phyloP scores from a whole-genome alignment of 2,329 filamentous ascomycete genomes.

The Pseudogymnoascus sp. region DNA sequence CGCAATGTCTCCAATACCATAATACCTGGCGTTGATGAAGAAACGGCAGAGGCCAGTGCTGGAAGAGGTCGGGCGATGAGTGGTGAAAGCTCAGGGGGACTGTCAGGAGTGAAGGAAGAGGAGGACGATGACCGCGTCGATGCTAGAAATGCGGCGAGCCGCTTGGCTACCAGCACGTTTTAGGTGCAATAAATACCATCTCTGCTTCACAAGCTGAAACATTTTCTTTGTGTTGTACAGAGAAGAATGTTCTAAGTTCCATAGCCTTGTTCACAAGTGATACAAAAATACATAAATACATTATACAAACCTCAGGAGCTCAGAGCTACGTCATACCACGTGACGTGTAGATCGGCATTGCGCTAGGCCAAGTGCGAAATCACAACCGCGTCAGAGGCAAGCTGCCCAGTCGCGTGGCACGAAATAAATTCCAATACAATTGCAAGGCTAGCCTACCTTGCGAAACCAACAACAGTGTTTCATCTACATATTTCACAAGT shows the following conservation, averaged over 20 bases:
- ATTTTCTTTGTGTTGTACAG: background rate
- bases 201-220: background rate
- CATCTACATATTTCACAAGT: background rate
- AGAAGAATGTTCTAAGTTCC: background rate
- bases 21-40: slow-evolving; percentile 57
- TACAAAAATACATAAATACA: background rate
- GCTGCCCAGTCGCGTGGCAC: slow-evolving; percentile 7
- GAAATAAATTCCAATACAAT: slow-evolving; percentile 6
- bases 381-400: slow-evolving; percentile 6
- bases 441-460: slow-evolving; percentile 2
- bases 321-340: background rate
- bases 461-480: background rate
- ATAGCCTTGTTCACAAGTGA: background rate
- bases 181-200: slow-evolving; percentile 32
- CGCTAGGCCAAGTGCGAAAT: background rate
- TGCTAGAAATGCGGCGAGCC: slow-evolving; percentile 88
- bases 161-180: slow-evolving; percentile 90
- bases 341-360: background rate
- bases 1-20: slow-evolving; percentile 70
- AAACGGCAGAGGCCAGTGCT: slow-evolving; percentile 45
- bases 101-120: slow-evolving; percentile 63
- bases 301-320: background rate
- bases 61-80: slow-evolving; percentile 26
- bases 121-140: slow-evolving; percentile 92
- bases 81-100: slow-evolving; percentile 32